phyloP scores from a whole-genome alignment of 768 basidiomycete species.

The Hemileccinum impolitum region DNA sequence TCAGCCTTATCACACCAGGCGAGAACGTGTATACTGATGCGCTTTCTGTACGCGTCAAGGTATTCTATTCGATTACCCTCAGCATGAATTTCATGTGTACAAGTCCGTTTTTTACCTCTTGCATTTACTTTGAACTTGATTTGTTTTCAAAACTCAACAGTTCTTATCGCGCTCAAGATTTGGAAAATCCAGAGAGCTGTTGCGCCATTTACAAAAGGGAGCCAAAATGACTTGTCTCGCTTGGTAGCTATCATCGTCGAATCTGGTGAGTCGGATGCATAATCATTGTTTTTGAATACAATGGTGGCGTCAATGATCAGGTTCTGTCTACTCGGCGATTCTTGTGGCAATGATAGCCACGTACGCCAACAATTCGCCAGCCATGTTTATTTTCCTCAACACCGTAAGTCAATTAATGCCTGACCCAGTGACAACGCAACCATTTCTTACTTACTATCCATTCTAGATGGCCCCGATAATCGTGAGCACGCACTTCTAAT shows the following conservation, averaged over 20 bases:
- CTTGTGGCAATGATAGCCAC: conserved; percentile 20
- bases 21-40: background rate
- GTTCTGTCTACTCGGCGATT: background rate
- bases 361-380: background rate
- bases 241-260: background rate
- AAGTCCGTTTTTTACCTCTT: background rate
- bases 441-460: background rate
- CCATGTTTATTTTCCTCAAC: conserved; percentile 16
- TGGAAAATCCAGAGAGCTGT: conserved; percentile 1
- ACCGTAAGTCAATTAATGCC: conserved; percentile 1
- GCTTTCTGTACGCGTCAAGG: background rate
- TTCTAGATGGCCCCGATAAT: conserved; percentile 15
- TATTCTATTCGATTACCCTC: conserved; percentile 1
- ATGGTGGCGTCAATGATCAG: background rate
- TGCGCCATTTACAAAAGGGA: background rate
- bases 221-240: background rate
- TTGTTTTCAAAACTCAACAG: background rate
- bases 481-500: conserved; percentile 5
- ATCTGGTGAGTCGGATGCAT: background rate
- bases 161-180: background rate
- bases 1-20: background rate
- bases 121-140: background rate
- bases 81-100: conserved; percentile 1
- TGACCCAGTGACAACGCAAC: background rate
- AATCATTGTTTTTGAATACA: background rate